Percentiles rank a stretch among this genome's conserved stretches.
Conservation (phyloP, 1,284 basidiomycete genomes). For the Ceratobasidium sp. region DNA sequence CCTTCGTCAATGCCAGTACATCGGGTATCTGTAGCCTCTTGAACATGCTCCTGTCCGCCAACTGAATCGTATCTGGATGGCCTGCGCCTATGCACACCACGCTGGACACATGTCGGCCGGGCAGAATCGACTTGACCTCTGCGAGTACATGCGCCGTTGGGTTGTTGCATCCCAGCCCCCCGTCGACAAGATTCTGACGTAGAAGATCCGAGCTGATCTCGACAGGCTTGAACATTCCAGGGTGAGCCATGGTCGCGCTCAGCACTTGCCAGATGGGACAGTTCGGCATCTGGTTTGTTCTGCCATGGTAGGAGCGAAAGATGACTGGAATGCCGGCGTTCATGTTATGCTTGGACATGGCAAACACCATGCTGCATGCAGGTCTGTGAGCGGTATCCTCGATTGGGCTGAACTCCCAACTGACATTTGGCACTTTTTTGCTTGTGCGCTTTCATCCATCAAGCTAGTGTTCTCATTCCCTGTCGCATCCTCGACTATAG, state of each 20-base stretch:
- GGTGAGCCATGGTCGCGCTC: conserved; percentile 6
- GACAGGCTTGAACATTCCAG: conserved; percentile 9
- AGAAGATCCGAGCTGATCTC: neutral
- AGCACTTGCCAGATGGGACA: conserved; percentile 10
- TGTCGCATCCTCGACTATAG: neutral
- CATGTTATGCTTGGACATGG: too few species aligned
- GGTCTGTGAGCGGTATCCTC: too few species aligned
- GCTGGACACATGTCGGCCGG: neutral
- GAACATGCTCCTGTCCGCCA: neutral
- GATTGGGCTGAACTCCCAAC: neutral
- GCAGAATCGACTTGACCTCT: conserved; percentile 4
- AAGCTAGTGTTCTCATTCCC: neutral
- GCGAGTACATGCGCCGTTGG: neutral
- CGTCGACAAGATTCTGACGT: neutral
- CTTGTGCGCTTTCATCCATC: neutral
- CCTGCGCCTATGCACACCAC: conserved; percentile 18
- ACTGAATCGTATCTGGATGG: neutral
- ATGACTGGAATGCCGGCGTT: too few species aligned
- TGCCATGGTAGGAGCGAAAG: too few species aligned
- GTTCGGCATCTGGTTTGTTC: too few species aligned
- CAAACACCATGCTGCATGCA: neutral
- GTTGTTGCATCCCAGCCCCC: conserved; percentile 1
- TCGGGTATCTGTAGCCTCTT: neutral
- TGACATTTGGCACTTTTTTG: neutral
- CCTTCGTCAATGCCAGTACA: neutral